Conservation (phyloP, 2,329 filamentous ascomycete genomes). For the Fusarium piperis region DNA sequence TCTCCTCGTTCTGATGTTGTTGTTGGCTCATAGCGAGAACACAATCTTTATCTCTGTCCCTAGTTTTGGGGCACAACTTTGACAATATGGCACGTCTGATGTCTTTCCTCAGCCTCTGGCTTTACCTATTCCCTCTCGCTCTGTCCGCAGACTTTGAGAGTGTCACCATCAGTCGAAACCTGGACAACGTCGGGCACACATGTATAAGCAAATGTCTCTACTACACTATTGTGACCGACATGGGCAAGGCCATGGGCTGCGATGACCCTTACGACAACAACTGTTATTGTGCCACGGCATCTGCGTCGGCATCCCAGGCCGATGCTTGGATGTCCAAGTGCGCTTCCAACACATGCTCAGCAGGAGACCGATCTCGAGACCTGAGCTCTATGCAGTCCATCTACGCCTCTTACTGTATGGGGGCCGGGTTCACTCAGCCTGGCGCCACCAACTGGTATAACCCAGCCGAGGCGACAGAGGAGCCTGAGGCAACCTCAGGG, state of each 20-base stretch:
- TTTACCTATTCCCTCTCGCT: constrained; percentile 5
- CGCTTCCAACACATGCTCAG: constrained; percentile 27
- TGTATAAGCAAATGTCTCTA: constrained; percentile 38
- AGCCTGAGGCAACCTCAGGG: constrained; percentile 1
- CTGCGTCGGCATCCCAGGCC: constrained; percentile 31
- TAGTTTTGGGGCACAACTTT: not conserved
- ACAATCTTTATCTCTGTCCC: not conserved
- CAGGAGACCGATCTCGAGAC: constrained; percentile 36
- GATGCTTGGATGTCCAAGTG: constrained; percentile 36
- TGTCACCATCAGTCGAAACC: constrained; percentile 29
- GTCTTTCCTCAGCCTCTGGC: constrained; percentile 2
- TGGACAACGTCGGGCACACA: constrained; percentile 20
- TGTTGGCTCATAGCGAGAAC: not conserved
- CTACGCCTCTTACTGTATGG: constrained; percentile 43
- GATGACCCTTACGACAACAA: constrained; percentile 38
- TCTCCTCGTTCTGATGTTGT: not conserved
- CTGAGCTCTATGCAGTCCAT: constrained; percentile 39
- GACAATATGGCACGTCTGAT: constrained; percentile 20
- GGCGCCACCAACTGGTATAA: constrained; percentile 40
- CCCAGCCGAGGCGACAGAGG: constrained; percentile 33
- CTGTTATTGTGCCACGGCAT: constrained; percentile 41
- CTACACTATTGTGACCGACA: constrained; percentile 20
- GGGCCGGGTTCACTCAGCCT: constrained; percentile 38
- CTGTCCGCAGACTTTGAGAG: constrained; percentile 20
- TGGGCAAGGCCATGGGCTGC: constrained; percentile 38